Evolutionary conservation across 2,329 filamentous ascomycete species (phyloP).

Genomic region (Xylariaceae sp.): DNA sequence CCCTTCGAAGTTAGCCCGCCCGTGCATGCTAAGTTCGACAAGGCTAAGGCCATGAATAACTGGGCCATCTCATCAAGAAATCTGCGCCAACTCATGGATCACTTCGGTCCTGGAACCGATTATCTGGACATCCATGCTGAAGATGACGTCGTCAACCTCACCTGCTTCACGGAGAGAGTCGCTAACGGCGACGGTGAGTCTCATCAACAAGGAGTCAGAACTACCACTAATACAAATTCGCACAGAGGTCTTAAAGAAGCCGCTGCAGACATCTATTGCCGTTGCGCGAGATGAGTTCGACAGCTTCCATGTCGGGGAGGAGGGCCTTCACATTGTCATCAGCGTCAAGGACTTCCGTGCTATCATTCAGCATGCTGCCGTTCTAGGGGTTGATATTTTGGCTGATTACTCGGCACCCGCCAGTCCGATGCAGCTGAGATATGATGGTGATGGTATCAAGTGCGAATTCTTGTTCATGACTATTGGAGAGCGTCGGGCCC

Average conservation of each 20-base stretch:
- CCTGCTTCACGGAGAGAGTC: constrained; percentile 77
- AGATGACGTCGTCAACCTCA: constrained; percentile 69
- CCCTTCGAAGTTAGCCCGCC: constrained; percentile 72
- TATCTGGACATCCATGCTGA: constrained; percentile 75
- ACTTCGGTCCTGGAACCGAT: constrained; percentile 76
- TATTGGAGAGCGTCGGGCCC: constrained; percentile 59
- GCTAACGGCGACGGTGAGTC: constrained; percentile 58
- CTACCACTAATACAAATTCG: constrained; percentile 16
- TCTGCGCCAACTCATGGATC: constrained; percentile 71
- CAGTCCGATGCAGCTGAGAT: constrained; percentile 68
- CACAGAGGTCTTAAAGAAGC: constrained; percentile 71
- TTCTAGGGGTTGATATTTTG: constrained; percentile 60
- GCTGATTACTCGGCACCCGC: constrained; percentile 68
- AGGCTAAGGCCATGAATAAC: constrained; percentile 58
- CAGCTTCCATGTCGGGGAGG: constrained; percentile 63
- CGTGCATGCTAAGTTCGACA: constrained; percentile 72
- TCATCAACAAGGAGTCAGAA: neutral
- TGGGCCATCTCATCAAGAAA: constrained; percentile 71
- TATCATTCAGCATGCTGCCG: constrained; percentile 70
- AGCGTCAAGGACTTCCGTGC: constrained; percentile 80
- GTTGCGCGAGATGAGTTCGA: constrained; percentile 74
- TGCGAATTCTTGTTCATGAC: constrained; percentile 83
- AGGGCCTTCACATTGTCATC: constrained; percentile 73
- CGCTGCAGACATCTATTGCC: constrained; percentile 73
- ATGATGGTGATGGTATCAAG: constrained; percentile 62